These are phyloP conservation scores for Rhodotorula glutinis DNA, from an alignment of 1,284 basidiomycete genomes.

Conservation along the genomic window DNA sequence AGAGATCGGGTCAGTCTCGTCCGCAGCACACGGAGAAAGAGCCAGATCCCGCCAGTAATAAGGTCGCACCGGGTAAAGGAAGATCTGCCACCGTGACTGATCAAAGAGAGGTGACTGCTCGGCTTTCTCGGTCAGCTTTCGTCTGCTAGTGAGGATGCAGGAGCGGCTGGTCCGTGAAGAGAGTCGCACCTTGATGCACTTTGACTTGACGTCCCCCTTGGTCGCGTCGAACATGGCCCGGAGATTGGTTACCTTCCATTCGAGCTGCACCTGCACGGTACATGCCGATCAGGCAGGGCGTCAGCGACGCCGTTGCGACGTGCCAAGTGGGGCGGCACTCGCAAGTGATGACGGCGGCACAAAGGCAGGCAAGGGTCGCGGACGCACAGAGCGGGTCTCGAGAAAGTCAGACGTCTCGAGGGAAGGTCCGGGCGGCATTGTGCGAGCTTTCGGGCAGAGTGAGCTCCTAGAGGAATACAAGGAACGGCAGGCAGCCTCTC, in stretches of 20 bases:
- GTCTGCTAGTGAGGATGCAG: not conserved
- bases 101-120: constrained; percentile 35
- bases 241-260: constrained; percentile 47
- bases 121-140: not conserved
- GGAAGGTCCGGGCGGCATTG: not conserved
- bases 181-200: constrained; percentile 47
- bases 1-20: not conserved
- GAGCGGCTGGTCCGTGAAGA: not conserved
- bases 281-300: too few relatives aligned
- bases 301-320: too few relatives aligned
- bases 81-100: constrained; percentile 44
- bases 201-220: constrained; percentile 48
- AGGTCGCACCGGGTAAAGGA: constrained; percentile 41
- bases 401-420: constrained; percentile 13
- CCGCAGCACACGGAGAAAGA: too few relatives aligned
- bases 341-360: too few relatives aligned
- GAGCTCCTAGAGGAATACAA: too few relatives aligned
- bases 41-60: too few relatives aligned
- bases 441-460: not conserved
- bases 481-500: too few relatives aligned
- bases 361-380: not conserved
- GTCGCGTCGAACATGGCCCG: constrained; percentile 48
- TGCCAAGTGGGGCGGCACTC: not conserved
- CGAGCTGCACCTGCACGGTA: constrained; percentile 39
- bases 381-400: constrained; percentile 16